phyloP scores from a whole-genome alignment of 306 rosid species.

The Luffa aegyptiaca region DNA sequence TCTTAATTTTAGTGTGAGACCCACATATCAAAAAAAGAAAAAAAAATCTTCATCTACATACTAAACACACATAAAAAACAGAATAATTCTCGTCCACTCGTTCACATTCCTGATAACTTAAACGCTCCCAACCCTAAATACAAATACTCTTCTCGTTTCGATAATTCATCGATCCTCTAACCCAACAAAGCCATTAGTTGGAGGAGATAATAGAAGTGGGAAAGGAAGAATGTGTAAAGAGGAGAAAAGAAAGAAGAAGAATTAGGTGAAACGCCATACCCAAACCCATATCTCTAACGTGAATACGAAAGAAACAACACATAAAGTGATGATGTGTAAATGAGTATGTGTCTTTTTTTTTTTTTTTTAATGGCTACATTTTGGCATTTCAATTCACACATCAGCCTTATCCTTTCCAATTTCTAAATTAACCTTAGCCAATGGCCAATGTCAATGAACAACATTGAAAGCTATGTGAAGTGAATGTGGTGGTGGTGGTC shows the following conservation, averaged over 20 bases:
- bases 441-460: background rate
- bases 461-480: background rate
- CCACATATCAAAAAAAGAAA: too few relatives aligned
- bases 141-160: too few relatives aligned
- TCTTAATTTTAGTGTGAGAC: too few relatives aligned
- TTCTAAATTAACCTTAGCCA: background rate
- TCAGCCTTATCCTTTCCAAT: background rate
- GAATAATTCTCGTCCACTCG: too few relatives aligned
- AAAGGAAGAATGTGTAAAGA: background rate
- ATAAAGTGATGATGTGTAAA: background rate
- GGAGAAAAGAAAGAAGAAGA: background rate
- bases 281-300: constrained; percentile 1
- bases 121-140: too few relatives aligned
- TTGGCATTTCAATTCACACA: background rate
- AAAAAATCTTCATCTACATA: background rate
- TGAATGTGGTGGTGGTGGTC: background rate
- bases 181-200: background rate
- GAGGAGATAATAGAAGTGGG: too few relatives aligned
- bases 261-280: background rate
- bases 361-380: background rate
- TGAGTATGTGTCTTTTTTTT: background rate
- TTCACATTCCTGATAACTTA: too few relatives aligned
- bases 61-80: too few relatives aligned
- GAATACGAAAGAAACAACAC: constrained; percentile 1
- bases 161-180: too few relatives aligned